Conservation (phyloP, 83 land plant species). For the Picea engelmannii region DNA sequence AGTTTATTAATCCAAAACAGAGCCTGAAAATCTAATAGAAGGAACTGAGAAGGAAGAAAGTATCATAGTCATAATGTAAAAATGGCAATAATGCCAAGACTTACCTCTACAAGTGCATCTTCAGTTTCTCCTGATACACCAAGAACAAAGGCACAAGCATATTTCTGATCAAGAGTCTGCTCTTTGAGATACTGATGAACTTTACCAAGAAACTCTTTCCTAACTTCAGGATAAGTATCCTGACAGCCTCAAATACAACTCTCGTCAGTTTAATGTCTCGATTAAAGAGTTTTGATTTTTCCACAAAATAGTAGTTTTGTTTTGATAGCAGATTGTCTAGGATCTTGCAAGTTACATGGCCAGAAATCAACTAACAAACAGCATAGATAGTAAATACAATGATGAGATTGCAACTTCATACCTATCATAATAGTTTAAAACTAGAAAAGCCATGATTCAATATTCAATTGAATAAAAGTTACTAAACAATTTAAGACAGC, state of each 20-base stretch:
- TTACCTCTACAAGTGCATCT: conserved; percentile 48
- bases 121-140: conserved; percentile 23
- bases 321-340: too few relatives aligned
- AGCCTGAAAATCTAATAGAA: background rate
- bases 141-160: conserved; percentile 65
- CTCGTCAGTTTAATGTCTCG: background rate
- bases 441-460: background rate
- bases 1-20: background rate
- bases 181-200: conserved; percentile 74
- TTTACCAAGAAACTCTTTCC: conserved; percentile 58
- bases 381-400: background rate
- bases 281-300: background rate
- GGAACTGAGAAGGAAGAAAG: background rate
- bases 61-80: background rate
- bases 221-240: conserved; percentile 54
- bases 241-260: conserved; percentile 14
- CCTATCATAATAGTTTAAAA: background rate
- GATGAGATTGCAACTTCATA: background rate
- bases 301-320: background rate
- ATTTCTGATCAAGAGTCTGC: conserved; percentile 57
- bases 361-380: background rate
- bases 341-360: background rate
- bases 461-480: background rate
- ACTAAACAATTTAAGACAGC: background rate
- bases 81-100: background rate